These are phyloP conservation scores for Fusarium xyrophilum DNA, from an alignment of 2,329 filamentous ascomycete genomes.

Conservation along the genomic window DNA sequence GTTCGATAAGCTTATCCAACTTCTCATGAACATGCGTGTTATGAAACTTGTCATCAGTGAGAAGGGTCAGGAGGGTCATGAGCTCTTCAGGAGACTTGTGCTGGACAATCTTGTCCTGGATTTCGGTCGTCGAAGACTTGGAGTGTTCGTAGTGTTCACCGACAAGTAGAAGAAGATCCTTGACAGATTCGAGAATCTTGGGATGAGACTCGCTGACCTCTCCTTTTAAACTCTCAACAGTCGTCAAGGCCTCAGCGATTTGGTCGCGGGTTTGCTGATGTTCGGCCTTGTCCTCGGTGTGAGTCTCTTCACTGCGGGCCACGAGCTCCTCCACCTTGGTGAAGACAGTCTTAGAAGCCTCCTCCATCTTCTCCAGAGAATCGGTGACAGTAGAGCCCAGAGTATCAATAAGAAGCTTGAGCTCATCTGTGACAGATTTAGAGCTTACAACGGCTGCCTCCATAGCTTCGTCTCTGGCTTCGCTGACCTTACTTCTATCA, in stretches of 20 bases:
- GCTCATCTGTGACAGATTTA: slow-evolving; percentile 83
- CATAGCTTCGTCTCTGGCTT: slow-evolving; percentile 75
- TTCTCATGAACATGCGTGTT: slow-evolving; percentile 45
- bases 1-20: slow-evolving; percentile 40
- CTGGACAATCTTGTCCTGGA: slow-evolving; percentile 67
- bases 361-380: slow-evolving; percentile 83
- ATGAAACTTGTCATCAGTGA: slow-evolving; percentile 57
- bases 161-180: slow-evolving; percentile 83
- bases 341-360: slow-evolving; percentile 87
- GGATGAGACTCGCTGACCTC: slow-evolving; percentile 85
- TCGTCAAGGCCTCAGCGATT: slow-evolving; percentile 74
- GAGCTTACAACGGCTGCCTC: slow-evolving; percentile 76
- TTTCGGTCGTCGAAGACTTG: slow-evolving; percentile 65
- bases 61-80: slow-evolving; percentile 55
- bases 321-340: slow-evolving; percentile 81
- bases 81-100: slow-evolving; percentile 66
- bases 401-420: slow-evolving; percentile 84
- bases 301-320: slow-evolving; percentile 75
- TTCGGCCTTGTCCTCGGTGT: slow-evolving; percentile 76
- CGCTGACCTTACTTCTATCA: slow-evolving; percentile 74
- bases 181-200: slow-evolving; percentile 83
- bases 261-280: slow-evolving; percentile 85
- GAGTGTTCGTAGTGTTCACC: slow-evolving; percentile 89
- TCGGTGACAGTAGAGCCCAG: slow-evolving; percentile 82
- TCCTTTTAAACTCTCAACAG: slow-evolving; percentile 77